phyloP scores from a whole-genome alignment of 1,139 yeast species.

The Magnusiomyces magnusii region DNA sequence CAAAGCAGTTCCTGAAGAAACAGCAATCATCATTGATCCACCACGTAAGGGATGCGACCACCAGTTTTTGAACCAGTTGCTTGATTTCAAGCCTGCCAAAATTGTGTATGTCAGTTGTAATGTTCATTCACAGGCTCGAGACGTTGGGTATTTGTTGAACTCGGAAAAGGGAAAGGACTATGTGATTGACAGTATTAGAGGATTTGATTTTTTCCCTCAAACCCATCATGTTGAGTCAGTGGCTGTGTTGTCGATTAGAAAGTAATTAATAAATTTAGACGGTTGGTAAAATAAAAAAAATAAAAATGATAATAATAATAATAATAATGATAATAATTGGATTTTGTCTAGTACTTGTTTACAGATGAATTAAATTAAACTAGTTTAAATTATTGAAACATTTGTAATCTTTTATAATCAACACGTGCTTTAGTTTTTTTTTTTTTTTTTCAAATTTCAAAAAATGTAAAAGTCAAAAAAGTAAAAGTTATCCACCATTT shows the following conservation, averaged over 20 bases:
- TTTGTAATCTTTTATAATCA: too few species aligned
- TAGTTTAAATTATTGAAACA: too few species aligned
- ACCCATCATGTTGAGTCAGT: conserved; percentile 97
- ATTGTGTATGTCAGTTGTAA: conserved; percentile 93
- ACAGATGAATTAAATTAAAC: too few species aligned
- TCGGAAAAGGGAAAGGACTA: conserved; percentile 45
- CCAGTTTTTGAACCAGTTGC: conserved; percentile 73
- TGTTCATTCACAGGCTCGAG: conserved; percentile 96
- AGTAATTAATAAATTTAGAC: too few species aligned
- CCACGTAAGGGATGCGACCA: conserved; percentile 97
- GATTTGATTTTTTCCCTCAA: conserved; percentile 97
- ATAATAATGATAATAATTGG: too few species aligned
- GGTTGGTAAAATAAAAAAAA: background rate
- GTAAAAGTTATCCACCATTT: too few species aligned
- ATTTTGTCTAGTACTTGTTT: too few species aligned
- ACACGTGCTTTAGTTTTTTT: too few species aligned
- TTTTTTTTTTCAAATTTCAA: too few species aligned
- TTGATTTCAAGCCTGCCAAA: conserved; percentile 74
- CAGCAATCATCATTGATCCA: conserved; percentile 91
- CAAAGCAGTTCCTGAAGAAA: conserved; percentile 60
- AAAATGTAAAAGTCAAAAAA: too few species aligned
- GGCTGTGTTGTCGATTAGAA: conserved; percentile 52
- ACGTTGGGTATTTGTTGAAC: conserved; percentile 71
- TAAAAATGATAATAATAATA: too few species aligned
- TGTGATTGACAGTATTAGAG: conserved; percentile 72